Evolutionary conservation across 768 basidiomycete species (phyloP).

Genomic region (Trametes cingulata): DNA sequence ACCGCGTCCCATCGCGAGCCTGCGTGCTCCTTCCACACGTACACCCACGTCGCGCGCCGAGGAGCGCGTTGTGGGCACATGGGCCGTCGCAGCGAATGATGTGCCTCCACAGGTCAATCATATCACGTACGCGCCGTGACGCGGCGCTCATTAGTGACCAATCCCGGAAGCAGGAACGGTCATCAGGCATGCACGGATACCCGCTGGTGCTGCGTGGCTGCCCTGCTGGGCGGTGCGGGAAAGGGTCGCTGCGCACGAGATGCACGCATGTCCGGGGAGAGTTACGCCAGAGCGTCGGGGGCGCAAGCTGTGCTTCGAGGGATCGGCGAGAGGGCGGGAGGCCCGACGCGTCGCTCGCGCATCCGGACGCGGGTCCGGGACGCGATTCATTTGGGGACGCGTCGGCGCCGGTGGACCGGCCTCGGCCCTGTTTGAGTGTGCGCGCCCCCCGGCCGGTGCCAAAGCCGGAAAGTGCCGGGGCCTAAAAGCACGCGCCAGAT

Average conservation of each 20-base stretch:
- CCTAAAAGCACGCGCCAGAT: constrained; percentile 28
- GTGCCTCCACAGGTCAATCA: not conserved
- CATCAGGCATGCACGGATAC: not conserved
- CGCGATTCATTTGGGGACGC: not conserved
- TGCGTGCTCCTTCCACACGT: not conserved
- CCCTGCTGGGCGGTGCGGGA: not conserved
- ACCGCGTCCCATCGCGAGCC: not conserved
- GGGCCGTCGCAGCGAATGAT: constrained; percentile 6
- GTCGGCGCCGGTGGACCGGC: constrained; percentile 7
- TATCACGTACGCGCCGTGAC: not conserved
- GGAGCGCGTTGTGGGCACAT: not conserved
- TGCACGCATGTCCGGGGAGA: not conserved
- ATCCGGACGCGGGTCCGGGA: not conserved
- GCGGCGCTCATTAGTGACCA: not conserved
- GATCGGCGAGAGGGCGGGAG: not conserved
- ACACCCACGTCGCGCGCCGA: not conserved
- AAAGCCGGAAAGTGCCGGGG: constrained; percentile 18
- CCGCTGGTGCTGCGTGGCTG: not conserved
- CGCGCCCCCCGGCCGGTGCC: not conserved
- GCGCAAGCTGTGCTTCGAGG: constrained; percentile 8
- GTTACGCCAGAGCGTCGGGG: not conserved
- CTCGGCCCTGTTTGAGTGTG: not conserved
- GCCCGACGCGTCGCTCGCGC: not conserved
- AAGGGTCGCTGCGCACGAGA: not conserved
- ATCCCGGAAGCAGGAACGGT: constrained; percentile 2